Conservation (phyloP, 768 basidiomycete genomes). For the Serendipita vermifera region DNA sequence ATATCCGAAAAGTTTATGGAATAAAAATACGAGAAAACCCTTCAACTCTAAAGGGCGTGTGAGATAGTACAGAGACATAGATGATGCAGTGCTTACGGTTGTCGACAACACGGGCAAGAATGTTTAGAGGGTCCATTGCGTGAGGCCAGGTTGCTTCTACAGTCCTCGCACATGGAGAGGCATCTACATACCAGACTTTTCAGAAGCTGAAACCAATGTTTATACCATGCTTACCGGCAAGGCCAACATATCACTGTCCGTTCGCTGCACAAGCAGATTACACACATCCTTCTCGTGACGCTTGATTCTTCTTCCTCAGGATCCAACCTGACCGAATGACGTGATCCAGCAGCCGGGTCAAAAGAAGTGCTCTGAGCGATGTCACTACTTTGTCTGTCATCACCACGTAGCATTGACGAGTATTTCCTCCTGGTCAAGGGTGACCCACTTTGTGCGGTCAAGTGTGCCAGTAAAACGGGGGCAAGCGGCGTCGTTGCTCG, state of each 20-base stretch:
- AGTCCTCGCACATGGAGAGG: constrained; percentile 52
- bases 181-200: constrained; percentile 20
- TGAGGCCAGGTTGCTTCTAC: constrained; percentile 46
- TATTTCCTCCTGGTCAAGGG: constrained; percentile 24
- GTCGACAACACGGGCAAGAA: constrained; percentile 53
- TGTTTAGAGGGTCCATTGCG: constrained; percentile 45
- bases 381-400: constrained; percentile 13
- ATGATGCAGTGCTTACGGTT: constrained; percentile 23
- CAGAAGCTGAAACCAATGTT: background rate
- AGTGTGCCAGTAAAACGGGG: constrained; percentile 42
- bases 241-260: constrained; percentile 74
- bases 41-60: constrained; percentile 26
- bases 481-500: constrained; percentile 25
- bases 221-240: constrained; percentile 42
- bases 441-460: constrained; percentile 25
- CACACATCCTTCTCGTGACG: constrained; percentile 35
- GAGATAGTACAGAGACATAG: background rate
- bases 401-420: constrained; percentile 23
- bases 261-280: constrained; percentile 55
- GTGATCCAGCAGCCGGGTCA: too few relatives aligned
- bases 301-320: too few relatives aligned
- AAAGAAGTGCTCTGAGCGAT: constrained; percentile 9
- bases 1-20: constrained; percentile 30
- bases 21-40: constrained; percentile 53
- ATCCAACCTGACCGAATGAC: too few relatives aligned